Evolutionary conservation across 306 rosid species (phyloP), one percentile per base, ranked within the genome.

Genomic region (Gastrolobium bilobum): DNA sequence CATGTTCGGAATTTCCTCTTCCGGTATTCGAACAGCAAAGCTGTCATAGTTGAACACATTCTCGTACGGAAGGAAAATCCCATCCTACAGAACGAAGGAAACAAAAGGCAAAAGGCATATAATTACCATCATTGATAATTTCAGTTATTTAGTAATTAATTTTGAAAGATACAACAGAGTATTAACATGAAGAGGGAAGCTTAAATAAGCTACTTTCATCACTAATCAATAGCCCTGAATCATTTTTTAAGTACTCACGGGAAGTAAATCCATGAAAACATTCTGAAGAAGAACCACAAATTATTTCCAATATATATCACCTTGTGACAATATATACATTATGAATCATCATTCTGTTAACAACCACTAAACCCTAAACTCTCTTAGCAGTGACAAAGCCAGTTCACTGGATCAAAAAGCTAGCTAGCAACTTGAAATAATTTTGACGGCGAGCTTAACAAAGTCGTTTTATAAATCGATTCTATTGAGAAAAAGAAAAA

Each of bases 31-130:
- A 84, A 93, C 90, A 59, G 97, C 96, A 84, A 90, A 94, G 82
- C 90, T 94, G 8, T 94, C 91, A 53, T 90, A 90, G 91, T 94
- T 90, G 73, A 94, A 87, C 79, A 92, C 81, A 76, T 91, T 94
- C 84, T 94, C 98, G 11, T 91, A 94, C 71, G 98, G 97, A 62
- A 91, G 88, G 83, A 90, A 92, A 88, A 92, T 89, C 47, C 98
- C 97, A 87, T 94, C 97, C 98, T 92, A 44, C 59, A 80, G 59
- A 85, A 48, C 42, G n/a, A 78, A 44, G 54, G 11, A 87, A 72
- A 59, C 63, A 74, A 57, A 51, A 62, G 48, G 74, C 14, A 56
- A 59, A 84, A 50, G 50, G 29, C 35, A 60, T 51, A 42, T 46
- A 39, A 46, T 71, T 43, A 37, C 14, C 38, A 80, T 60, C 60